Base-by-base conservation (phyloP, 371 early-diverging fungal species). In the Zancudomyces culisetae region DNA sequence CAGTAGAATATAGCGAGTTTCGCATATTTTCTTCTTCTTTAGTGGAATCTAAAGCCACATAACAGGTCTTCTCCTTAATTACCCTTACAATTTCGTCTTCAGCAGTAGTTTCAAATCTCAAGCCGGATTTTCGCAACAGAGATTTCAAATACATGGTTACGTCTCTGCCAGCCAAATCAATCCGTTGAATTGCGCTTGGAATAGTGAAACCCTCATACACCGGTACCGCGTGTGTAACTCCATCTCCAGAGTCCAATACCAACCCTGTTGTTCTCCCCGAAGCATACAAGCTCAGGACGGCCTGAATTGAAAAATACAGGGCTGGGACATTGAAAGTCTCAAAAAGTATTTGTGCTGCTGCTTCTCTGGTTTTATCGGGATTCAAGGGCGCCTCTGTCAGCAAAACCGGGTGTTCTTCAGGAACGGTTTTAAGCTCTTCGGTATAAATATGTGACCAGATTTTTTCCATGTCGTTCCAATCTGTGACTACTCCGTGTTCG, bases 271-370 rank as follows among this genome's bases (percentile, higher is more conserved):
- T 95, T 68, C 92, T 78, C 29, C 96, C 93, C 12, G 93, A 91
- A 15, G 90, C 83, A 60, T 91, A 69, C 75, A 93, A 80, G 59
- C 87, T 82, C 29, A 96, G 78, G 6, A 94, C 91, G 27, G 94
- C 94, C 69, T 94, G 97, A 60, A 93, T 84, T 22, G 90, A 87
- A 43, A 90, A 79, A 64, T 85, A 91, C 51, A 94, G 71, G 28
- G 93, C 91, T 19, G 95, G 95, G 10, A 87, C 90, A 56, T 93
- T 92, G 72, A 94, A 96, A 3, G 94, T 94, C 58, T 96, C 97
- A 60, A 96, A 94, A 62, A 94, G 85, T 54, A 94, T 83, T 68
- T 92, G 91, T 35, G 91, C 90, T 26, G 84, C 85, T 43, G 78
- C 72, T 46, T 96, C 97, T 47, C 97, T 78, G 69, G 92, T 87